Percentiles rank a stretch among this genome's conserved stretches.
Evolutionary conservation across 2,329 filamentous ascomycete genomes (phyloP).

Genomic region (Cercospora sp.): DNA sequence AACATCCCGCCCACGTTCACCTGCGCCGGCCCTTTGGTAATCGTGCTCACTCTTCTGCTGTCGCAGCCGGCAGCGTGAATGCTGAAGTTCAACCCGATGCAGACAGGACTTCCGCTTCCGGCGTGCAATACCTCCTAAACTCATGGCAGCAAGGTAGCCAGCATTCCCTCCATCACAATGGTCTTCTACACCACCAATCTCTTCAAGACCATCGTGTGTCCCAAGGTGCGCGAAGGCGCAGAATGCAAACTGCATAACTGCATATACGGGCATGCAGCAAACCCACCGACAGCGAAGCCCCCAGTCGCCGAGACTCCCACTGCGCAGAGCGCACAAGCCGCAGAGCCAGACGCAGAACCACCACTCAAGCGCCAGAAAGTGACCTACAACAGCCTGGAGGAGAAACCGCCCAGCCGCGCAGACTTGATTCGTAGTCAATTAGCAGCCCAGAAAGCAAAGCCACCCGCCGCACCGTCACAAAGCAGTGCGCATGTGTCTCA

Average conservation of each 20-base stretch:
- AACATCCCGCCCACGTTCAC: not conserved
- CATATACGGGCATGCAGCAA: slow-evolving; percentile 55
- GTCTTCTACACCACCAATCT: slow-evolving; percentile 55
- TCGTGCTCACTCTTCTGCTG: not conserved
- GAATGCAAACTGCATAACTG: slow-evolving; percentile 57
- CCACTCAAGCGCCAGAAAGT: slow-evolving; percentile 35
- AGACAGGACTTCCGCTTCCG: not conserved
- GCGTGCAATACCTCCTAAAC: not conserved
- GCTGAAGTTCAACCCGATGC: not conserved
- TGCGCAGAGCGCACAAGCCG: slow-evolving; percentile 5
- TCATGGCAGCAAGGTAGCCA: slow-evolving; percentile 1
- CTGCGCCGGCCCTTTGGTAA: not conserved
- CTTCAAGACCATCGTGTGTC: slow-evolving; percentile 56
- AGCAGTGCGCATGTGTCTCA: slow-evolving; percentile 6
- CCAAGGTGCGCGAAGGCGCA: slow-evolving; percentile 42
- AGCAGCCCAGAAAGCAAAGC: slow-evolving; percentile 18
- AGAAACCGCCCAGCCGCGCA: slow-evolving; percentile 35
- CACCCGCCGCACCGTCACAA: slow-evolving; percentile 15
- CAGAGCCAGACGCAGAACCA: slow-evolving; percentile 19
- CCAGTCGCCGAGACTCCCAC: not conserved
- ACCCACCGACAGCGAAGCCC: not conserved
- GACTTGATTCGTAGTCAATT: slow-evolving; percentile 33
- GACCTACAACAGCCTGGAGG: slow-evolving; percentile 32
- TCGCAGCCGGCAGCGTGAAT: not conserved
- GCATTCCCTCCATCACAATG: slow-evolving; percentile 42